Evolutionary conservation across 768 basidiomycete genomes (phyloP), one percentile per base, ranked within the genome.

Genomic region (Termitomyces titanicus): DNA sequence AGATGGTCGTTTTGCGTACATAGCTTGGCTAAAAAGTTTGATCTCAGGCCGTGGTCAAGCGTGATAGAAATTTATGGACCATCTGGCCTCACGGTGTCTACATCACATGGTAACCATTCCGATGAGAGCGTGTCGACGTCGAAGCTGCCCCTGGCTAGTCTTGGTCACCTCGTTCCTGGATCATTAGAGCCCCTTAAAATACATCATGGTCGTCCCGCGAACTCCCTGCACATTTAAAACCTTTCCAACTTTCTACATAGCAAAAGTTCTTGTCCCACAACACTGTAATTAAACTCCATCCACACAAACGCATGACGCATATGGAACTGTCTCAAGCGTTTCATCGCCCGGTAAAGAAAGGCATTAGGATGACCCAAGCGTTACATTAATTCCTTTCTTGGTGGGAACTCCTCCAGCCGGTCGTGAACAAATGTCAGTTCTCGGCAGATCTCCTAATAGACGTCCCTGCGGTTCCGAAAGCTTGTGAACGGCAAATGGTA

Each of bases 111-210:
- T 31, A 45, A 31, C 17, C n/a, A 44, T 18, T 48, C 57, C 47
- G 60, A 58, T 51, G 55, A 53, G 48, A 31, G 54, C 54, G 57
- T 51, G 59, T 60, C 60, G 60, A 58, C 55, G 54, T 51, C 50
- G 49, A 45, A 40, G 35, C 12, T 11, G 31, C 6, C 43, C 57
- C 53, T 44, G 43, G 48, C 22, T 27, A 50, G n/a, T n/a, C 35
- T 20, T 47, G 24, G 35, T 39, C 25, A 56, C 47, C 44, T 47
- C 38, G 49, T 55, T 59, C 52, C 29, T 49, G 51, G 54, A 55
- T 59, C 58, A 55, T 24, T 51, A 40, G 47, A 42, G 35, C 18
- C 33, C 24, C 44, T 49, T 37, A 29, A 24, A 46, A 18, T 29
- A 37, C 18, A 35, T 53, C 40, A 35, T 39, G 31, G 42, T 4